phyloP scores from a whole-genome alignment of 139 green algal genomes.

The Marvania coccoides region DNA sequence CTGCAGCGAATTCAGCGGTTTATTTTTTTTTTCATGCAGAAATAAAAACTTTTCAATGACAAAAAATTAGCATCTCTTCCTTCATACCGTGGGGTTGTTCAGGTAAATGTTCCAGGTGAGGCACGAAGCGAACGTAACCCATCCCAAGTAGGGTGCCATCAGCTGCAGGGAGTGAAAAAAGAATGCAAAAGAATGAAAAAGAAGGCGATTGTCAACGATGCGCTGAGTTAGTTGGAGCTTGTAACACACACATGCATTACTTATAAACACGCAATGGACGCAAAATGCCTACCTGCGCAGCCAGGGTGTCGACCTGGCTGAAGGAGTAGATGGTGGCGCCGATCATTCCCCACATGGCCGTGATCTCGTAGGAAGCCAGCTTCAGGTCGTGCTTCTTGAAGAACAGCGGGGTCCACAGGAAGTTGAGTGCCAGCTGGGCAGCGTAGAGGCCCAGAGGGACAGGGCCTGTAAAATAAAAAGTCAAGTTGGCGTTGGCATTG shows the following conservation, averaged over 20 bases:
- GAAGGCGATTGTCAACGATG: no score
- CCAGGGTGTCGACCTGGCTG: conserved; percentile 9
- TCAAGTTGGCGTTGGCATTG: no score
- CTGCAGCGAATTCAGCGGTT: no score
- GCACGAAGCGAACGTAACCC: conserved; percentile 30
- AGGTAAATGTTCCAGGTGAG: conserved; percentile 18
- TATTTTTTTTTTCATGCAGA: no score
- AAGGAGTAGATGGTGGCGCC: conserved; percentile 41
- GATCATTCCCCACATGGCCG: conserved; percentile 36
- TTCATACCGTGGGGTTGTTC: no score
- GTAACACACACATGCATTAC: no score
- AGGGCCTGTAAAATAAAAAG: no score
- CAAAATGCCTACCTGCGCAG: neutral
- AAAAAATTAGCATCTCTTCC: no score
- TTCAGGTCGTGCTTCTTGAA: conserved; percentile 49
- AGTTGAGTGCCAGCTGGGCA: conserved; percentile 22
- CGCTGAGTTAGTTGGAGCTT: no score
- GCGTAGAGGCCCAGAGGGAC: conserved; percentile 25
- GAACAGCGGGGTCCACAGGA: conserved; percentile 43
- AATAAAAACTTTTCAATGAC: no score
- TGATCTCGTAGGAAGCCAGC: conserved; percentile 42
- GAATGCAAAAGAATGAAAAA: no score
- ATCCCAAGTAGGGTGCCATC: conserved; percentile 42
- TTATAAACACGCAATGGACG: conserved; percentile 2
- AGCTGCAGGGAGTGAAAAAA: no score